Conservation (phyloP, 2,329 filamentous ascomycete species). For the Pestalotiopsis sp. region DNA sequence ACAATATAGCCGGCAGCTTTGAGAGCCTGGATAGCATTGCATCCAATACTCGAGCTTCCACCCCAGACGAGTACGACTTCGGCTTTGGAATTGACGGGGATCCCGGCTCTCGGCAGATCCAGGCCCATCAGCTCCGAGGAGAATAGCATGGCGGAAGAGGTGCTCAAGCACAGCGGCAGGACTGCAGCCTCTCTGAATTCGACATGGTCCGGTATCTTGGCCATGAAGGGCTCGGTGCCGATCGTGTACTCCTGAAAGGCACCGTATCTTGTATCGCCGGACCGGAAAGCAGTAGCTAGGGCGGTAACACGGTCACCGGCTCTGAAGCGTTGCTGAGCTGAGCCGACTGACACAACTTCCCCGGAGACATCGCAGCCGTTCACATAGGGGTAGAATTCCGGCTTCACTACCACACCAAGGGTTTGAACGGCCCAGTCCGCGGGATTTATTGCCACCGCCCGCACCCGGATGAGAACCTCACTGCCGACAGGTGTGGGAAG, state of each 20-base stretch:
- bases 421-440: slow-evolving; percentile 33
- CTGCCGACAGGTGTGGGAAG: slow-evolving; percentile 21
- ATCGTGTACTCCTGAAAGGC: slow-evolving; percentile 21
- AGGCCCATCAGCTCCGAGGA: slow-evolving; percentile 11
- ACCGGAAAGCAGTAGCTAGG: slow-evolving; percentile 8
- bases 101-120: not conserved
- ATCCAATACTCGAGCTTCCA: slow-evolving; percentile 45
- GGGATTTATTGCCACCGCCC: slow-evolving; percentile 35
- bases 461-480: slow-evolving; percentile 30
- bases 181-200: slow-evolving; percentile 18
- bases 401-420: slow-evolving; percentile 24
- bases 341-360: slow-evolving; percentile 31
- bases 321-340: slow-evolving; percentile 21
- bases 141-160: slow-evolving; percentile 19
- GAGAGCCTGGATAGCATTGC: slow-evolving; percentile 43
- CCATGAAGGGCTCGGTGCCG: not conserved
- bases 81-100: not conserved
- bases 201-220: slow-evolving; percentile 19
- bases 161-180: slow-evolving; percentile 20
- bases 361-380: slow-evolving; percentile 36
- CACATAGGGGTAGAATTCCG: slow-evolving; percentile 35
- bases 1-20: slow-evolving; percentile 42
- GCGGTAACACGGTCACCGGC: slow-evolving; percentile 28
- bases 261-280: slow-evolving; percentile 18
- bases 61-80: slow-evolving; percentile 15